Conservation (phyloP, 306 rosid species). For the Acmispon strigosus region DNA sequence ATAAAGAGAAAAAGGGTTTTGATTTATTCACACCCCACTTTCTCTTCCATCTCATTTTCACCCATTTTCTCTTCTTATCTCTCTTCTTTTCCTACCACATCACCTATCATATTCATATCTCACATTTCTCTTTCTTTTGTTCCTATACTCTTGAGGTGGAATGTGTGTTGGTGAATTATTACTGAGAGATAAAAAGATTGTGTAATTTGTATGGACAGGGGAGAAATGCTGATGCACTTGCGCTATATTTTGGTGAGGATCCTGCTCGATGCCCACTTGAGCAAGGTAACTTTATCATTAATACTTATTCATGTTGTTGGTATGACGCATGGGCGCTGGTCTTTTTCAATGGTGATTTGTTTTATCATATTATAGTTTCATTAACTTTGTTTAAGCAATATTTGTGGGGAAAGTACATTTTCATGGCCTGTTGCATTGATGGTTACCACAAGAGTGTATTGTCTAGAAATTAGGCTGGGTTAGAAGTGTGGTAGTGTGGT, state of each 20-base stretch:
- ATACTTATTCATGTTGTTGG: not conserved
- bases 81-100: too few relatives aligned
- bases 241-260: constrained; percentile 87
- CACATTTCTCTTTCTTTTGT: too few relatives aligned
- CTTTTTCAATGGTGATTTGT: constrained; percentile 11
- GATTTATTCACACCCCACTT: too few relatives aligned
- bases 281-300: constrained; percentile 62
- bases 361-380: not conserved
- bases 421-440: not conserved
- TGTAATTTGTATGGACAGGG: constrained; percentile 58
- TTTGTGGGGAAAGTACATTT: constrained; percentile 4
- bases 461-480: constrained; percentile 2
- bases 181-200: constrained; percentile 12
- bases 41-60: too few relatives aligned
- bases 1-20: too few relatives aligned
- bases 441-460: not conserved
- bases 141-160: too few relatives aligned
- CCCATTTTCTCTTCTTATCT: too few relatives aligned
- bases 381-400: not conserved
- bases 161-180: too few relatives aligned
- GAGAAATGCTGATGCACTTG: constrained; percentile 93
- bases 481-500: not conserved
- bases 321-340: not conserved
- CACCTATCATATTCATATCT: too few relatives aligned
- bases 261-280: constrained; percentile 88